phyloP scores from a whole-genome alignment of 257 asterid genomes.

The Fraxinus excelsior region DNA sequence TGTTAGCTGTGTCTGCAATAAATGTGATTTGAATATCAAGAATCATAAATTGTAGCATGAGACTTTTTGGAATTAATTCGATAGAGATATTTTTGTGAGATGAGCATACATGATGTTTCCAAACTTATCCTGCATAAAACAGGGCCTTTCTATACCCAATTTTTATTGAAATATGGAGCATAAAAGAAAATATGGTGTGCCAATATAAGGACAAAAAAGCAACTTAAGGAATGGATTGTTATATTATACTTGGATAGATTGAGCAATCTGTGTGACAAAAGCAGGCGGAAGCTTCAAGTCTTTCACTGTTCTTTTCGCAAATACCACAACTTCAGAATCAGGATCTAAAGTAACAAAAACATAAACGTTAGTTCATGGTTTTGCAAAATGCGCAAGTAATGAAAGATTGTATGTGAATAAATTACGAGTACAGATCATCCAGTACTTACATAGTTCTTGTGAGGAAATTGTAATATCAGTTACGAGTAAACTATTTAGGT shows the following conservation, averaged over 20 bases:
- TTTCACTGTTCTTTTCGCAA: constrained; percentile 89
- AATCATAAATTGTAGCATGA: constrained; percentile 16
- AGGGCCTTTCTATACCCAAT: neutral
- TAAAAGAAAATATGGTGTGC: neutral
- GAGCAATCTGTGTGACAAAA: constrained; percentile 88
- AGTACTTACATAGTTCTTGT: neutral
- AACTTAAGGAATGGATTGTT: constrained; percentile 16
- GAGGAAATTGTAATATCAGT: neutral
- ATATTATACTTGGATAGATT: constrained; percentile 75
- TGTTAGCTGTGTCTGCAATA: constrained; percentile 70
- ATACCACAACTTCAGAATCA: constrained; percentile 82
- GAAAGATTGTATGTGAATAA: neutral
- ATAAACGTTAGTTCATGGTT: constrained; percentile 13
- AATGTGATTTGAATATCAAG: constrained; percentile 23
- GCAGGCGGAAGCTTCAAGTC: constrained; percentile 95
- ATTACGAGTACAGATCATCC: neutral
- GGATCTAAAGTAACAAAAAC: constrained; percentile 58
- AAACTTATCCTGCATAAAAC: constrained; percentile 13
- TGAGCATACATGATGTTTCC: neutral
- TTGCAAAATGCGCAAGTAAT: constrained; percentile 13
- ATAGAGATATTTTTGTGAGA: neutral
- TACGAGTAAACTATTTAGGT: neutral
- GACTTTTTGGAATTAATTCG: neutral
- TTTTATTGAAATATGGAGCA: neutral
- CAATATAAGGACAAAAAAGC: neutral